Base-by-base conservation (phyloP, 129 eudicot genomes). In the Ambrosia trifida region DNA sequence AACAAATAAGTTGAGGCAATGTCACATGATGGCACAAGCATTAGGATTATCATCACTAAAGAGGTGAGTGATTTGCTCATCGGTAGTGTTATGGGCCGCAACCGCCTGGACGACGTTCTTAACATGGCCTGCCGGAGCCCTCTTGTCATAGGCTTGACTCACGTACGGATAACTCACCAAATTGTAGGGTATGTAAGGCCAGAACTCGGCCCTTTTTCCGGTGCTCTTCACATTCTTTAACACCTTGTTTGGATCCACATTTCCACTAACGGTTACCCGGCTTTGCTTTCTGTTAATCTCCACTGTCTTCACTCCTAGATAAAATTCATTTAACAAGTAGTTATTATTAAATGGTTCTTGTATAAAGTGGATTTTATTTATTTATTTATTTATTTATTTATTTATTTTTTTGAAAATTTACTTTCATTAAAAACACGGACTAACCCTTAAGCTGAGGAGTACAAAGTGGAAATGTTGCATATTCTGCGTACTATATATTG, bases 31-130 rank as follows among this genome's bases (percentile, higher is more conserved):
- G 72, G 88, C 79, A 79, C 98, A 92, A 38, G 98, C 96, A 76
- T 92, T 86, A 18, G 93, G 89, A 45, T 92, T 92, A 64, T 92
- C 98, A 33, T 92, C 98, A 50, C 89, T 92, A 53, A 92, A 92
- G 46, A 92, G 54, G 73, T 80, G 74, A 47, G 91, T 20, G 50
- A 92, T 63, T 5, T 20, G 78, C 28, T 92, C 98, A 41, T 84
- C 94, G 11, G 88, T 70, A 4, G 90, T 77, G 79, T 80, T 86
- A 7, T 77, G 71, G 19, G 80, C 75, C 50, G 84, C 77, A 24
- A 75, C 71, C 6, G 87, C 86, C 64, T 88, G 91, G 45, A 75
- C 54, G 5, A 91, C 95, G 53, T 89, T 89, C 81, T 68, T 81
- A 10, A 91, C 96, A 50, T 35, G 84, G 41, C 97, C 97, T 0